These are phyloP conservation scores for Colletotrichum chrysophilum DNA, from an alignment of 2,329 filamentous ascomycete species.

Conservation along the genomic window DNA sequence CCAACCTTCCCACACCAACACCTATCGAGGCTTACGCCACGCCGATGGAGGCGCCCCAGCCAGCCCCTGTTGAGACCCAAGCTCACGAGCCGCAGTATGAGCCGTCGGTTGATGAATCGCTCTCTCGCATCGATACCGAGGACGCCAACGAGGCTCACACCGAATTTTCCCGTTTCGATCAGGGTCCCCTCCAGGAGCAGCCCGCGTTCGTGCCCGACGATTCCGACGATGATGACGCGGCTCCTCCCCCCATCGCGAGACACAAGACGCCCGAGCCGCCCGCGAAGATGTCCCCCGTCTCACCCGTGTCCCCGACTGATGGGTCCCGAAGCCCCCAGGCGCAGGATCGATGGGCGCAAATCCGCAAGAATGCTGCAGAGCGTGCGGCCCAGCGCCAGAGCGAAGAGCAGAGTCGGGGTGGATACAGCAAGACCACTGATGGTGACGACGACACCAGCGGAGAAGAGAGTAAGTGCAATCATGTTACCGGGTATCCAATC, in stretches of 20 bases:
- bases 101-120: slow-evolving; percentile 48
- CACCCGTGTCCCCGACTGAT: slow-evolving; percentile 35
- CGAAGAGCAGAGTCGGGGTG: slow-evolving; percentile 67
- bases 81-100: slow-evolving; percentile 44
- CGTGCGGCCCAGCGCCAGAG: slow-evolving; percentile 70
- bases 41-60: slow-evolving; percentile 20
- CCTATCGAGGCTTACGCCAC: slow-evolving; percentile 19
- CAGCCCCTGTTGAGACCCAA: slow-evolving; percentile 16
- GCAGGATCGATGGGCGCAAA: slow-evolving; percentile 92
- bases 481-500: neutral
- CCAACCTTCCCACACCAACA: slow-evolving; percentile 19
- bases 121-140: slow-evolving; percentile 65
- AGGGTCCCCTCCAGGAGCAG: slow-evolving; percentile 86
- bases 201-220: slow-evolving; percentile 79
- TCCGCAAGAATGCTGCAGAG: slow-evolving; percentile 91
- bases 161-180: slow-evolving; percentile 76
- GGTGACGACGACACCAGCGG: slow-evolving; percentile 90
- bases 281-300: slow-evolving; percentile 25
- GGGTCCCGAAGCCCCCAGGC: slow-evolving; percentile 38
- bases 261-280: slow-evolving; percentile 34
- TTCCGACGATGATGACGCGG: slow-evolving; percentile 51
- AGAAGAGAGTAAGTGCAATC: slow-evolving; percentile 80
- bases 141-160: slow-evolving; percentile 64
- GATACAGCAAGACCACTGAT: slow-evolving; percentile 61
- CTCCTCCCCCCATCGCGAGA: slow-evolving; percentile 58